Percentiles rank a stretch among this genome's conserved stretches.
Evolutionary conservation across 2,329 filamentous ascomycete genomes (phyloP).

Genomic region (Aspergillus arachidicola): DNA sequence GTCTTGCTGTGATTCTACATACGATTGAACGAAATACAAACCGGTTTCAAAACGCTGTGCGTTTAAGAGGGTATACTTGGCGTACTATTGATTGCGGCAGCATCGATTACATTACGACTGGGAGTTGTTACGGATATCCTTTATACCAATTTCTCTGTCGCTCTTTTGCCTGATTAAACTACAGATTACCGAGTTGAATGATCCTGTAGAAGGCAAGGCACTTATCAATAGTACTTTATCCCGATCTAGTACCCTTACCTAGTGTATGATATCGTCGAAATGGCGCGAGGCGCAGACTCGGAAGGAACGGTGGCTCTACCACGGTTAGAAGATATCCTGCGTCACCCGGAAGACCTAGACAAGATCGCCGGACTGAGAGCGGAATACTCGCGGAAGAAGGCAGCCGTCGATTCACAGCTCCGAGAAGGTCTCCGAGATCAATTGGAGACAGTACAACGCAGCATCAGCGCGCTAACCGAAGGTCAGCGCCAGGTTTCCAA

Average conservation of each 20-base stretch:
- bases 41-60: slow-evolving; percentile 7
- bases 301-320: slow-evolving; percentile 67
- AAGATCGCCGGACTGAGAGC: slow-evolving; percentile 88
- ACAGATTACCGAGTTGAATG: neutral
- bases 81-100: neutral
- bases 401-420: slow-evolving; percentile 85
- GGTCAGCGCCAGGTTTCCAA: slow-evolving; percentile 88
- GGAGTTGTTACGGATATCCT: neutral
- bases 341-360: slow-evolving; percentile 95
- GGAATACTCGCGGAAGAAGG: slow-evolving; percentile 94
- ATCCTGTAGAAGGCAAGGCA: neutral
- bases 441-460: slow-evolving; percentile 89
- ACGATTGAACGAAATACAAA: neutral
- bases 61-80: slow-evolving; percentile 7
- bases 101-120: neutral
- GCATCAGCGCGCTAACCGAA: slow-evolving; percentile 85
- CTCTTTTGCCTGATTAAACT: neutral
- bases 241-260: neutral
- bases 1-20: neutral
- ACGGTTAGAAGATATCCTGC: slow-evolving; percentile 88
- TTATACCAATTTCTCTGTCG: neutral
- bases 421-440: slow-evolving; percentile 87
- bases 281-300: slow-evolving; percentile 39
- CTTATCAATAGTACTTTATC: neutral
- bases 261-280: slow-evolving; percentile 18